Evolutionary conservation across 1,139 yeast species (phyloP).

Genomic region (Pichia sp.): DNA sequence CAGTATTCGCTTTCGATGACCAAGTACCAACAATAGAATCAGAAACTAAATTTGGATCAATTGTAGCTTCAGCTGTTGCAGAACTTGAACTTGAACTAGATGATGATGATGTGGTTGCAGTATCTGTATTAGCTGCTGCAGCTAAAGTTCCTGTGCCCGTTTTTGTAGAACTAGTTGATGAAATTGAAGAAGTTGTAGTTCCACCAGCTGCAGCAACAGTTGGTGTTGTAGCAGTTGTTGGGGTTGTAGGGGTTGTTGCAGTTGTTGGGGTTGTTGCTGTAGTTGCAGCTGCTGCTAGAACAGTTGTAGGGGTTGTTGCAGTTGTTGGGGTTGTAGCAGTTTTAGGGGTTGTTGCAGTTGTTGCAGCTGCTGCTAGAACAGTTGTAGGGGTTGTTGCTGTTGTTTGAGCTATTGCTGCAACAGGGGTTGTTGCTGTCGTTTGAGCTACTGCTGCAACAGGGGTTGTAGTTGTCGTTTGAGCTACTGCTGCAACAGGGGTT

Average conservation of each 20-base stretch:
- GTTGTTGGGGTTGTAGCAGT: constrained; percentile 1
- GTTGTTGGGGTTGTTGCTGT: constrained; percentile 1
- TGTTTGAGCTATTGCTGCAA: neutral
- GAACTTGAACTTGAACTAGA: neutral
- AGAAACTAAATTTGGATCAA: constrained; percentile 13
- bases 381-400: constrained; percentile 1
- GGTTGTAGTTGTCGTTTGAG: neutral
- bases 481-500: neutral
- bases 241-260: neutral
- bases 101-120: constrained; percentile 2
- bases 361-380: neutral
- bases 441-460: neutral
- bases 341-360: neutral
- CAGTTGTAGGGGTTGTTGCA: neutral
- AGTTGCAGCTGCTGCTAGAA: neutral
- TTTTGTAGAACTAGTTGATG: neutral
- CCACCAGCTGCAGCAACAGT: neutral
- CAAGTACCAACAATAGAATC: constrained; percentile 72
- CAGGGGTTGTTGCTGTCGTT: neutral
- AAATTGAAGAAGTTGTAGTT: neutral
- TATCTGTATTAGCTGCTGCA: neutral
- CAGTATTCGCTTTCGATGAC: constrained; percentile 89
- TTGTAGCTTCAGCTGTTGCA: neutral
- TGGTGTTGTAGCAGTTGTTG: constrained; percentile 3
- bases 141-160: constrained; percentile 6